These are phyloP conservation scores for Triticum aestivum DNA, from an alignment of 176 grass and related monocot species.

Conservation along the genomic window DNA sequence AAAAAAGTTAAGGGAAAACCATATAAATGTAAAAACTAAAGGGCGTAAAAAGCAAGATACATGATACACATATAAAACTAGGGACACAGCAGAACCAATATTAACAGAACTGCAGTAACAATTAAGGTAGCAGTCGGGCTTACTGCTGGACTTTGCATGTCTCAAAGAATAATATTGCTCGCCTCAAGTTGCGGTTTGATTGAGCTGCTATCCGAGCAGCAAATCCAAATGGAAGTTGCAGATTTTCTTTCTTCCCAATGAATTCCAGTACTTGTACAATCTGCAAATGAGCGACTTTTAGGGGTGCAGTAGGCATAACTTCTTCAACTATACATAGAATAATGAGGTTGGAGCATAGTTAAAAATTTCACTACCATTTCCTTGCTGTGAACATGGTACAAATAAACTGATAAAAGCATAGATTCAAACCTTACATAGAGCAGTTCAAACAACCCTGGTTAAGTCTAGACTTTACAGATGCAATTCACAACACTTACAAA, in stretches of 20 bases:
- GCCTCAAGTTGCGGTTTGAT: conserved; percentile 90
- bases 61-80: background rate
- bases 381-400: background rate
- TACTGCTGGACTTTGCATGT: conserved; percentile 98
- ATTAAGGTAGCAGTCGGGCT: conserved; percentile 23
- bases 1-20: conserved; percentile 1
- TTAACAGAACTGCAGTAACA: background rate
- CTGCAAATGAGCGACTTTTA: conserved; percentile 39
- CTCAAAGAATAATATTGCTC: conserved; percentile 92
- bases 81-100: background rate
- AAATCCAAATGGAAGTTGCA: conserved; percentile 80
- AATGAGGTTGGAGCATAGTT: background rate
- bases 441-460: background rate
- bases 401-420: background rate
- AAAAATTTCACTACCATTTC: background rate
- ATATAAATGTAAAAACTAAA: background rate
- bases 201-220: conserved; percentile 71
- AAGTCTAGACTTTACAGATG: background rate
- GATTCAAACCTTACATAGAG: background rate
- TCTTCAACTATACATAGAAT: background rate
- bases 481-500: background rate
- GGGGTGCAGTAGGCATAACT: background rate
- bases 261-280: conserved; percentile 83
- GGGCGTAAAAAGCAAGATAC: background rate
- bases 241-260: conserved; percentile 95